Conservation (phyloP, 306 rosid species). For the Castanea sativa region DNA sequence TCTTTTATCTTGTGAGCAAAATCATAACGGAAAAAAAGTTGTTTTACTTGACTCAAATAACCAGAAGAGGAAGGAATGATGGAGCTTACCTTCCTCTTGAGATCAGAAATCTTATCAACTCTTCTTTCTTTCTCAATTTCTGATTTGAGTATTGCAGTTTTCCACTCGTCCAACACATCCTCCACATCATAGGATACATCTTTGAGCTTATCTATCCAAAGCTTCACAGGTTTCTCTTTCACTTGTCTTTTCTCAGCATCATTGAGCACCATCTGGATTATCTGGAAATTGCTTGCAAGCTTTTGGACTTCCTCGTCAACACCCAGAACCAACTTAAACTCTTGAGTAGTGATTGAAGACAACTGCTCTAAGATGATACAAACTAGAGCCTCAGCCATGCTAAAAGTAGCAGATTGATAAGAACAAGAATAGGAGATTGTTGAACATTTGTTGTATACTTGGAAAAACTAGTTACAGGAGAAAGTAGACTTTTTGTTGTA, state of each 20-base stretch:
- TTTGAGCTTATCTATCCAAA: constrained; percentile 21
- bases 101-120: neutral
- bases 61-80: neutral
- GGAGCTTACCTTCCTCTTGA: neutral
- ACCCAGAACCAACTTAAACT: neutral
- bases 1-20: neutral
- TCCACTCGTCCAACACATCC: constrained; percentile 10
- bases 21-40: neutral
- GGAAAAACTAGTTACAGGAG: no score
- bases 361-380: neutral
- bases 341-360: neutral
- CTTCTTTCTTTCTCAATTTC: neutral
- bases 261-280: constrained; percentile 15
- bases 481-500: no score
- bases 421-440: no score
- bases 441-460: no score
- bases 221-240: neutral
- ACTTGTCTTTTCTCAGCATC: constrained; percentile 19
- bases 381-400: no score
- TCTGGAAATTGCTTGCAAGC: neutral
- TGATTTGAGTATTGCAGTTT: neutral
- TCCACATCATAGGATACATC: constrained; percentile 8
- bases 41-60: neutral
- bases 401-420: no score
- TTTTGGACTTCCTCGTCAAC: constrained; percentile 9